These are phyloP conservation scores for Catenaria anguillulae DNA, from an alignment of 371 early-diverging fungal genomes.

Conservation along the genomic window DNA sequence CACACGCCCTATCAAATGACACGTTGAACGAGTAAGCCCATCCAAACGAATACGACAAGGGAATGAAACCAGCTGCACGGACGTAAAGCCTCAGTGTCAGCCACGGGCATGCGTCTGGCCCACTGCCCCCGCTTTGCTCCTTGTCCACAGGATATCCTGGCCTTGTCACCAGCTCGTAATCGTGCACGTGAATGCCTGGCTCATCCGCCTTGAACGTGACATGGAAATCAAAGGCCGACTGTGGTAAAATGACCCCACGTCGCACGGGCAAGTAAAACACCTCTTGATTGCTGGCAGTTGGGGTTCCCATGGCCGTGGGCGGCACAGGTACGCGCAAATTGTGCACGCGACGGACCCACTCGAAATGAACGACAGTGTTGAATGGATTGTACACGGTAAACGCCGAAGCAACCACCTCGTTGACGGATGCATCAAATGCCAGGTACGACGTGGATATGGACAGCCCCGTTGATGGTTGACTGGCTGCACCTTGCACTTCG, in stretches of 20 bases:
- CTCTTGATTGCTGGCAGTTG: background rate
- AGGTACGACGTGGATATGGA: background rate
- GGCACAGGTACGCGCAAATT: too few relatives aligned
- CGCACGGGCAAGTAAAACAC: background rate
- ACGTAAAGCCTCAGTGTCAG: background rate
- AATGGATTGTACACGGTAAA: background rate
- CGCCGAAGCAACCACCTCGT: background rate
- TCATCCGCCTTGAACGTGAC: background rate
- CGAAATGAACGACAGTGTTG: background rate
- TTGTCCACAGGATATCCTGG: background rate
- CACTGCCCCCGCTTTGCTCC: too few relatives aligned
- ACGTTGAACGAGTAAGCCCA: too few relatives aligned
- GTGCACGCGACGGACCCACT: background rate
- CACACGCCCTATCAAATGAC: too few relatives aligned
- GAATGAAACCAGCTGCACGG: too few relatives aligned
- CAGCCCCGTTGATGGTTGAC: too few relatives aligned
- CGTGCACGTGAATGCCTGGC: slow-evolving; percentile 1
- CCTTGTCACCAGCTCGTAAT: background rate
- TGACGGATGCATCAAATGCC: background rate
- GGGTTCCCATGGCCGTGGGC: too few relatives aligned
- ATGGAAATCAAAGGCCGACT: background rate
- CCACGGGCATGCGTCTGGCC: too few relatives aligned
- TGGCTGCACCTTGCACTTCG: too few relatives aligned
- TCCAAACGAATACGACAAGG: too few relatives aligned
- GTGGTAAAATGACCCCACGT: background rate